Percentiles rank a stretch among this genome's conserved stretches.
These are phyloP conservation scores for Didymella lethalis DNA, from an alignment of 2,329 filamentous ascomycete genomes.

Conservation along the genomic window DNA sequence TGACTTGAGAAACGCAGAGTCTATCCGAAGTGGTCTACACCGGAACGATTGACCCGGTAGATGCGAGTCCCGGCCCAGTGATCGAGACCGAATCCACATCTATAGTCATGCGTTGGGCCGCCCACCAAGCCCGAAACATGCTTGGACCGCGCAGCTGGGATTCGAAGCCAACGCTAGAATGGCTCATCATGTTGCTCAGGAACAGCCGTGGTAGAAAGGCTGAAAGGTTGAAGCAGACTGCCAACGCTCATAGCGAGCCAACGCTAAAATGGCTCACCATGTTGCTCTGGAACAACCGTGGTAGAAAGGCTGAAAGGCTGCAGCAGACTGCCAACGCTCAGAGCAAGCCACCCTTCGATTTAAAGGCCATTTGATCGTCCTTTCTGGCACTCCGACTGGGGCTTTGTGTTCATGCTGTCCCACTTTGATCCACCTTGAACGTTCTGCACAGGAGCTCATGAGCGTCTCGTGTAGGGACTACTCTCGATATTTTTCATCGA, in stretches of 20 bases:
- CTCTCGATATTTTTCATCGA: not conserved
- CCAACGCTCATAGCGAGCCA: not conserved
- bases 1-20: not conserved
- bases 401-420: conserved; percentile 2
- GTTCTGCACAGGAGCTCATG: not conserved
- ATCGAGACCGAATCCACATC: not conserved
- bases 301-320: not conserved
- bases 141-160: not conserved
- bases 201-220: not conserved
- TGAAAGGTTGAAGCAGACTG: not conserved
- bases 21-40: not conserved
- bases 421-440: not conserved
- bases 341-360: not conserved
- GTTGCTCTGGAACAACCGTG: not conserved
- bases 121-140: not conserved
- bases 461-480: not conserved
- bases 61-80: not conserved
- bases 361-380: too few relatives aligned
- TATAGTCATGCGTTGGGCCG: not conserved
- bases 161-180: too few relatives aligned
- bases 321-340: not conserved
- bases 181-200: not conserved
- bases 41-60: conserved; percentile 7
- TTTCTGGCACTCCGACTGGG: not conserved
- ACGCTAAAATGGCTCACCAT: not conserved